Evolutionary conservation across 345 rosid species (phyloP).

Genomic region (Syzygium aromaticum): DNA sequence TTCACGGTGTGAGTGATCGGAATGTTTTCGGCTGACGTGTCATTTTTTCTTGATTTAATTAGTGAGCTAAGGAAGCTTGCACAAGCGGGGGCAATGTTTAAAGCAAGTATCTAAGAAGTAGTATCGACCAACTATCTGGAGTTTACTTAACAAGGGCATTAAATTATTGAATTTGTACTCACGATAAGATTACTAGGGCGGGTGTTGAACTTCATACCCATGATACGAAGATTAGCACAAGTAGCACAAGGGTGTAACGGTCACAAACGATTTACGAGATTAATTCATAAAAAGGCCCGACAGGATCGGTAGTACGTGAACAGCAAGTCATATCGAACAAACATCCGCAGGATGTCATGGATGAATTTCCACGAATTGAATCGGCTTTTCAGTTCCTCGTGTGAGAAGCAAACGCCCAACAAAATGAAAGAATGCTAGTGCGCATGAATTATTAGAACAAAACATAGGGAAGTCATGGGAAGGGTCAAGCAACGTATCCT

Average conservation of each 20-base stretch:
- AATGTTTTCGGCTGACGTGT: background rate
- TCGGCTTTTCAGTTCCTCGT: background rate
- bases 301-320: background rate
- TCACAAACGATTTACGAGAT: background rate
- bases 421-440: too few relatives aligned
- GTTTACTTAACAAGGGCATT: background rate
- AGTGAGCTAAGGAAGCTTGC: background rate
- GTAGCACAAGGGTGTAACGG: background rate
- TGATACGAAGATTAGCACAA: background rate
- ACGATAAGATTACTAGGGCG: background rate
- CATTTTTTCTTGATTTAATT: background rate
- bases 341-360: background rate
- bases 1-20: background rate
- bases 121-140: background rate
- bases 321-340: background rate
- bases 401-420: background rate
- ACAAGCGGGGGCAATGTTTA: background rate
- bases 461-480: background rate
- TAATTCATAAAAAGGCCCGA: background rate
- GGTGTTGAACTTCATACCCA: background rate
- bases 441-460: too few relatives aligned
- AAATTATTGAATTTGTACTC: background rate
- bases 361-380: background rate
- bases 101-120: background rate
- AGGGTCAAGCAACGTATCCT: background rate